phyloP scores from a whole-genome alignment of 2,329 filamentous ascomycete species.

The Trichoderma hamatum region DNA sequence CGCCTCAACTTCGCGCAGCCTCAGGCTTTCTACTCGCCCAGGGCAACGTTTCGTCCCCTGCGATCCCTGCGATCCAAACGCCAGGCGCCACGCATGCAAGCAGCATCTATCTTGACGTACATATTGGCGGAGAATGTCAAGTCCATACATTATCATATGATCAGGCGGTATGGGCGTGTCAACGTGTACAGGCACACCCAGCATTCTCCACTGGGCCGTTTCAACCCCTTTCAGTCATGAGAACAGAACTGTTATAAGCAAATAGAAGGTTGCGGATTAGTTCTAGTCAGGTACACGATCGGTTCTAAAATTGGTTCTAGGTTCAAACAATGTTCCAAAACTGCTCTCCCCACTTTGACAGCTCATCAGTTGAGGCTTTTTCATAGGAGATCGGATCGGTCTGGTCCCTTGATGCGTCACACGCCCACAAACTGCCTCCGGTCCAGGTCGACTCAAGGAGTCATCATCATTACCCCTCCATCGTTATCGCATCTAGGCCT shows the following conservation, averaged over 20 bases:
- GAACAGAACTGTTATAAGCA: neutral
- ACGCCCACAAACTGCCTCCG: conserved; percentile 4
- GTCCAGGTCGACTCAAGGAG: neutral
- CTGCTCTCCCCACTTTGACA: conserved; percentile 22
- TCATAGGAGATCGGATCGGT: conserved; percentile 13
- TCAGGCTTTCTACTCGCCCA: conserved; percentile 20
- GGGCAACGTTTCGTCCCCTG: conserved; percentile 13
- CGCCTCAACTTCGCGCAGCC: conserved; percentile 30
- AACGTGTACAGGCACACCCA: conserved; percentile 1
- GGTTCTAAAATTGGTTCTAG: conserved; percentile 21
- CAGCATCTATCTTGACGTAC: neutral
- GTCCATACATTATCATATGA: neutral
- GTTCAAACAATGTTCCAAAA: conserved; percentile 6
- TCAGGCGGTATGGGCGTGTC: neutral
- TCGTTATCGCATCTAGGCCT: conserved; percentile 4
- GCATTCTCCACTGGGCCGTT: conserved; percentile 6
- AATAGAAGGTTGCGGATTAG: conserved; percentile 7
- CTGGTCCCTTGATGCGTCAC: conserved; percentile 22
- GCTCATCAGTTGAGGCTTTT: conserved; percentile 22
- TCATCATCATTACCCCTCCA: conserved; percentile 10
- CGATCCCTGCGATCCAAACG: conserved; percentile 23
- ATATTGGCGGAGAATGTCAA: neutral
- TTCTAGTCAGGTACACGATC: conserved; percentile 22
- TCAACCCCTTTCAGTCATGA: neutral
- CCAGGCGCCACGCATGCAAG: conserved; percentile 10